Percentiles rank a stretch among this genome's conserved stretches.
Evolutionary conservation across 164 flowering plant species (phyloP).

Genomic region (Chimonanthus praecox): DNA sequence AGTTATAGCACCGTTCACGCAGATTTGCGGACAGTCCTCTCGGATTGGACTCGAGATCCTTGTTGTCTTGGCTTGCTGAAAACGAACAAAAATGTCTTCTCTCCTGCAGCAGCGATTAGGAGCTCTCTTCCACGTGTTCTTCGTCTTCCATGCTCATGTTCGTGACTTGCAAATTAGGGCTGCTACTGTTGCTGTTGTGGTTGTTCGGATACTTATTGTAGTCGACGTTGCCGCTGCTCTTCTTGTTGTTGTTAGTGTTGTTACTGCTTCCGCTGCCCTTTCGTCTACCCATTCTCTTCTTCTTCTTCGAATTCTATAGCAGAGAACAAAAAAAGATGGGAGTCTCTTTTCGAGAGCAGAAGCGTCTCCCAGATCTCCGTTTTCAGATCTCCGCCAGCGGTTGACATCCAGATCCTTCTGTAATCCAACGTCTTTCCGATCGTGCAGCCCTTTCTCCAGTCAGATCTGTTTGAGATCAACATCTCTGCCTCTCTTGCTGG

Average conservation of each 20-base stretch:
- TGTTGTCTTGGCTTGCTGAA: too few relatives aligned
- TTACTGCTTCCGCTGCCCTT: slow-evolving; percentile 38
- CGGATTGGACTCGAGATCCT: too few relatives aligned
- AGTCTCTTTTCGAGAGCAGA: background rate
- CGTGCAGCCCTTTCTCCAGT: too few relatives aligned
- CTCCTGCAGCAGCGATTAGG: background rate
- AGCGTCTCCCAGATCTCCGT: background rate
- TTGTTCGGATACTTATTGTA: slow-evolving; percentile 16
- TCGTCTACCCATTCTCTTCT: background rate
- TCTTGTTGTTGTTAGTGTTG: slow-evolving; percentile 20
- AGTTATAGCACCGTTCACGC: too few relatives aligned
- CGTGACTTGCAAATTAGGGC: slow-evolving; percentile 19
- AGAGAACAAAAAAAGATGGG: background rate
- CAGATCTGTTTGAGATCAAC: too few relatives aligned
- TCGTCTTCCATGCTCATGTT: slow-evolving; percentile 29
- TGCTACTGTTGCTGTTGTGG: slow-evolving; percentile 6
- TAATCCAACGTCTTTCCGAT: too few relatives aligned
- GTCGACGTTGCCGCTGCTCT: slow-evolving; percentile 11
- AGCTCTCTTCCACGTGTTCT: slow-evolving; percentile 26
- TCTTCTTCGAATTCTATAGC: background rate
- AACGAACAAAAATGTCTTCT: too few relatives aligned
- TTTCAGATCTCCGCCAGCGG: too few relatives aligned
- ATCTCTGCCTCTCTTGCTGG: too few relatives aligned
- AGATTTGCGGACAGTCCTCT: too few relatives aligned
- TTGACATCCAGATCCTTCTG: too few relatives aligned